phyloP scores from a whole-genome alignment of 495 filamentous ascomycete species.

The Talaromyces ruber region DNA sequence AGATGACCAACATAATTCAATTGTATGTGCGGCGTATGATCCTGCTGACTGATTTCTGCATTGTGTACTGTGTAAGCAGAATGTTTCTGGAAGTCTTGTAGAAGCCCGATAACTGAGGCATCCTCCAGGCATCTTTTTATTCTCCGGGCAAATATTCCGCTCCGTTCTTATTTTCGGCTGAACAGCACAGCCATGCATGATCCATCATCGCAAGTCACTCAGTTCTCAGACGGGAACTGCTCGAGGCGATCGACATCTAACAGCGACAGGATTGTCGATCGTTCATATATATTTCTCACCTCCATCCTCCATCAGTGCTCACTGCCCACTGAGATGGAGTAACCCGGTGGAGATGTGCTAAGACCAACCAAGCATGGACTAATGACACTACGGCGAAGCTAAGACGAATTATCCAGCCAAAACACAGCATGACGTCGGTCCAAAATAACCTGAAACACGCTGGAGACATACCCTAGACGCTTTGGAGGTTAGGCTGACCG shows the following conservation, averaged over 20 bases:
- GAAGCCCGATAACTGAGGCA: not conserved
- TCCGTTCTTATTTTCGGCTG: not conserved
- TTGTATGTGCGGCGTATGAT: too few relatives aligned
- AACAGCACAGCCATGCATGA: not conserved
- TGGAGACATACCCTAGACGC: not conserved
- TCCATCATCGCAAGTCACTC: not conserved
- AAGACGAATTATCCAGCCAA: not conserved
- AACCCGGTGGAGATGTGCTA: too few relatives aligned
- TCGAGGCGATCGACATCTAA: not conserved
- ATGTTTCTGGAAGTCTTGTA: not conserved
- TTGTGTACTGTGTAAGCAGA: not conserved
- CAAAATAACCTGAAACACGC: not conserved
- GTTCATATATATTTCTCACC: not conserved
- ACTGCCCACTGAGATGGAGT: too few relatives aligned
- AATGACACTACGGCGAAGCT: not conserved
- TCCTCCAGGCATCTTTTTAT: not conserved
- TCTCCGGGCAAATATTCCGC: not conserved
- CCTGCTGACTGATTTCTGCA: not conserved
- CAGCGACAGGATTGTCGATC: not conserved
- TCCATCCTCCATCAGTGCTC: too few relatives aligned
- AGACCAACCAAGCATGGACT: not conserved
- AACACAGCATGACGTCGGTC: not conserved
- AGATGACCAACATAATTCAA: too few relatives aligned
- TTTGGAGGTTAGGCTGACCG: not conserved
- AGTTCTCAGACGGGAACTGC: not conserved